Conservation (phyloP, 371 early-diverging fungal species). For the Mucor sp. region DNA sequence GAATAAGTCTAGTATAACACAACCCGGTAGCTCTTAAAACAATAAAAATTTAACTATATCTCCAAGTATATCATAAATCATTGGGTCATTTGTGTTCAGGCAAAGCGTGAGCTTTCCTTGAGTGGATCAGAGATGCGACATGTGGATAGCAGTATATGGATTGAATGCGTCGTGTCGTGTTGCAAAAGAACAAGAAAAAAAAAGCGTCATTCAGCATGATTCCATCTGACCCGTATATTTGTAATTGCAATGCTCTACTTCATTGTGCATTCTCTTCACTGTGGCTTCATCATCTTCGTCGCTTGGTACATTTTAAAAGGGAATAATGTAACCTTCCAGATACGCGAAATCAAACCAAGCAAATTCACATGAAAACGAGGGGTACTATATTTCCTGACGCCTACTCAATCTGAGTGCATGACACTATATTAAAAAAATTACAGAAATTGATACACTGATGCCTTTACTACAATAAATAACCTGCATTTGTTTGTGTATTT, state of each 20-base stretch:
- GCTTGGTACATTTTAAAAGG: background rate
- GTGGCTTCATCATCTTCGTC: background rate
- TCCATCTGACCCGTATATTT: background rate
- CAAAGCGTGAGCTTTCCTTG: background rate
- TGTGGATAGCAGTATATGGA: background rate
- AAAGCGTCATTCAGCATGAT: background rate
- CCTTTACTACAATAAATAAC: too few relatives aligned
- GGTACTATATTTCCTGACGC: background rate
- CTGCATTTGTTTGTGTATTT: background rate
- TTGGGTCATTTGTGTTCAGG: background rate
- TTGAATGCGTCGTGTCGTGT: background rate
- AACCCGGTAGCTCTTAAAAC: background rate
- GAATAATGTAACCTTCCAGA: background rate
- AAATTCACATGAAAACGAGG: background rate
- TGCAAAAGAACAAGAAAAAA: background rate
- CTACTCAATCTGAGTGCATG: background rate
- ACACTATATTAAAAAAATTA: background rate
- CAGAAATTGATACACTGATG: background rate
- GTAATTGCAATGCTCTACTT: background rate
- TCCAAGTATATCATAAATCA: background rate
- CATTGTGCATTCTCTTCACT: background rate
- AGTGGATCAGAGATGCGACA: background rate
- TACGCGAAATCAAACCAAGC: background rate
- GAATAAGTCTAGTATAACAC: constrained; percentile 2
- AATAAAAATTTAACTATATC: background rate